Conservation (phyloP, 441 rosid genomes). For the Francoa sonchifolia region DNA sequence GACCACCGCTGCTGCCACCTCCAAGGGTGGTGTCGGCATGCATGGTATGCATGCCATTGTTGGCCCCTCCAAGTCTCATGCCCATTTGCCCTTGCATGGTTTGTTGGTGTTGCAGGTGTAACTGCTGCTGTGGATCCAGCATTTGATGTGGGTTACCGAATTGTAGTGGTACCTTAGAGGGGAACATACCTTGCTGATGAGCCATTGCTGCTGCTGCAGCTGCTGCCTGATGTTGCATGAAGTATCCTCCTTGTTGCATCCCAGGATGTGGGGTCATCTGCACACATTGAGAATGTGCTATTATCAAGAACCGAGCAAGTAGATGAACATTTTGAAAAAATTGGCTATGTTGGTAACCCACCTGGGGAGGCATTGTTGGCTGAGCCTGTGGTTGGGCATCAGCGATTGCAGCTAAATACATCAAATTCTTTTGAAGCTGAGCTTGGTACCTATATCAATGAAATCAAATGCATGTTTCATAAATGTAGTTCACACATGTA, state of each 20-base stretch:
- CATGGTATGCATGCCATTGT: slow-evolving; percentile 58
- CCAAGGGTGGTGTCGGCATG: slow-evolving; percentile 42
- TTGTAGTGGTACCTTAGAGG: too few species aligned
- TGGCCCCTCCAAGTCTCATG: slow-evolving; percentile 48
- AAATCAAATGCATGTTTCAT: too few species aligned
- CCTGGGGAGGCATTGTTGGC: background rate
- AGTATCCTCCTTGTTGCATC: slow-evolving; percentile 2
- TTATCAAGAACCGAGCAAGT: background rate
- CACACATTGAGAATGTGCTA: background rate
- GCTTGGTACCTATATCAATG: slow-evolving; percentile 1
- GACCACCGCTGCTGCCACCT: slow-evolving; percentile 32
- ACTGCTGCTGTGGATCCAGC: too few species aligned
- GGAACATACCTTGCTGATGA: too few species aligned
- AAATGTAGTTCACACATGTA: too few species aligned
- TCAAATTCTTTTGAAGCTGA: slow-evolving; percentile 1
- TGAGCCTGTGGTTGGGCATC: slow-evolving; percentile 1
- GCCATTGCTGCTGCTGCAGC: too few species aligned
- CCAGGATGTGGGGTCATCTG: slow-evolving; percentile 1
- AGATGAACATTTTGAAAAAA: background rate
- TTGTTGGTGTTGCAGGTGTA: slow-evolving; percentile 38
- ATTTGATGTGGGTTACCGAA: too few species aligned
- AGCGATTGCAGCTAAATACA: background rate
- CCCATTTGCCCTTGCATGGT: slow-evolving; percentile 82
- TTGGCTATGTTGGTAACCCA: background rate
- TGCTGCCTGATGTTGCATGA: background rate